Evolutionary conservation across 2,329 filamentous ascomycete genomes (phyloP), one percentile per base, ranked within the genome.

Genomic region (Ambrosiella cleistominuta): DNA sequence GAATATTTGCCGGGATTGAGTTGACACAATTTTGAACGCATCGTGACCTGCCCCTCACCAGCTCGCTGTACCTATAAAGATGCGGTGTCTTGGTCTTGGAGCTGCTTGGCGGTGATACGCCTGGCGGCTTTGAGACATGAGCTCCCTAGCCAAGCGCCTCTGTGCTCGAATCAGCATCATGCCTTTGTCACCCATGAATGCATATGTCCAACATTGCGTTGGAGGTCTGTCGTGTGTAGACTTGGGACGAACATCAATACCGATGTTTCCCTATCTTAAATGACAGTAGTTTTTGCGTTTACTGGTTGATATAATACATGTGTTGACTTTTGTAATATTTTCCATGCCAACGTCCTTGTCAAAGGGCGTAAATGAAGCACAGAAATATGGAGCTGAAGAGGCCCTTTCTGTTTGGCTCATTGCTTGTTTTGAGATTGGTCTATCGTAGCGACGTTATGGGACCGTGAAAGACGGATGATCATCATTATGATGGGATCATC

Each of bases 21-120:
- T 52, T 60, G 58, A 60, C 45, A 57, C 58, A 57, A 37, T 56
- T 35, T 35, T 57, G 45, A 60, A 60, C 58, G 58, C 58, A 57
- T 57, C 50, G 36, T 53, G 58, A 60, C 37, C 57, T 54, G 38
- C 49, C 58, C 54, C 47, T 15, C 19, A 47, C 44, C 12, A n/a
- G n/a, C n/a, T 15, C 44, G 19, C 44, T 13, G 44, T 4, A 17
- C 6, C 40, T 17, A 17, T 47, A 47, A 39, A 39, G 45, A n/a
- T 35, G 9, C 42, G 38, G 27, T 57, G 42, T 51, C 37, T 51
- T 9, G 2, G n/a, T 35, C 47, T 51, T n/a, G 11, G 47, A 19
- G 17, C 19, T 35, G 47, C 19, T 51, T 51, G 47, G 47, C 19
- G 49, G 50, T 57, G 58, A 45, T 47, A 27, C 51, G 38, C 38